phyloP scores from a whole-genome alignment of 176 grass and related monocot species.

The Tillandsia leiboldiana region DNA sequence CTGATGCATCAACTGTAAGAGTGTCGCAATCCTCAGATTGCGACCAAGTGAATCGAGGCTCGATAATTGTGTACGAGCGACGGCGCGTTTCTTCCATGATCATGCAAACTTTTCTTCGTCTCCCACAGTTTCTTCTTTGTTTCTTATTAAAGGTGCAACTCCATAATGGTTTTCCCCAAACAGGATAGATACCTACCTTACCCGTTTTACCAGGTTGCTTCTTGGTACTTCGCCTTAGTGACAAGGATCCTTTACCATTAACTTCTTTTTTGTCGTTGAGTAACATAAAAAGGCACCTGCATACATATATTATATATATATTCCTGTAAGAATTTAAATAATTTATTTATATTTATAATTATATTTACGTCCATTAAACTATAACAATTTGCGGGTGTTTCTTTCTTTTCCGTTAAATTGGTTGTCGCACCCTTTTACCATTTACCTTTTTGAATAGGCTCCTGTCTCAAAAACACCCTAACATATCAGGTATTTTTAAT shows the following conservation, averaged over 20 bases:
- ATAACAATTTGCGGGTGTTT: too few relatives aligned
- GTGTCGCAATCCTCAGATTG: conserved; percentile 19
- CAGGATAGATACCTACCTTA: neutral
- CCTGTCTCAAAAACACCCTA: too few relatives aligned
- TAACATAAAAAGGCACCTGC: too few relatives aligned
- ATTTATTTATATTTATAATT: too few relatives aligned
- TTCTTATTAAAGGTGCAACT: neutral
- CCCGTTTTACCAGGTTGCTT: neutral
- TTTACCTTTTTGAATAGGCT: too few relatives aligned
- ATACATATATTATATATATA: too few relatives aligned
- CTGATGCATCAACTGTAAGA: conserved; percentile 38
- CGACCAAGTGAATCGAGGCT: conserved; percentile 34
- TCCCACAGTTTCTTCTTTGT: neutral
- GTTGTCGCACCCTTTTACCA: too few relatives aligned
- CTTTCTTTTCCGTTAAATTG: too few relatives aligned
- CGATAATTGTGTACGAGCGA: conserved; percentile 23
- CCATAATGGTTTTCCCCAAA: neutral
- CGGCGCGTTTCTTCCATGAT: conserved; percentile 9
- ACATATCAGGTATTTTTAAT: too few relatives aligned
- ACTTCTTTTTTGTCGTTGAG: too few relatives aligned
- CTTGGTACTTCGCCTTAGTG: neutral
- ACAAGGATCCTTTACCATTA: neutral
- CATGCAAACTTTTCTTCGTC: neutral
- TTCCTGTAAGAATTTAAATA: too few relatives aligned
- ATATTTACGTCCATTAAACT: too few relatives aligned